These are phyloP conservation scores for Aphanocladium album DNA, from an alignment of 2,329 filamentous ascomycete species.

Conservation along the genomic window DNA sequence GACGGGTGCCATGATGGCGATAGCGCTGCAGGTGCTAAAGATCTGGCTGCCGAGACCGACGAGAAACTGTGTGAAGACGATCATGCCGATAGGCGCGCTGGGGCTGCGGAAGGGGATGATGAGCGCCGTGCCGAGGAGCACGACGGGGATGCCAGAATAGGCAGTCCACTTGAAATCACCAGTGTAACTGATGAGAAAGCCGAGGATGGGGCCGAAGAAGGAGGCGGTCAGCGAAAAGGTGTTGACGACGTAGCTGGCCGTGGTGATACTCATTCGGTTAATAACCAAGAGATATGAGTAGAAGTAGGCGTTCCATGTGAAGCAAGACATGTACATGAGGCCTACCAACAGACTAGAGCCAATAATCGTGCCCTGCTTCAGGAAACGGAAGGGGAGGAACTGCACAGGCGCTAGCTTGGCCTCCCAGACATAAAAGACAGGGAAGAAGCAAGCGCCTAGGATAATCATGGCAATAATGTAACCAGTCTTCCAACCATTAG, in stretches of 20 bases:
- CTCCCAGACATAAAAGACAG: slow-evolving; percentile 52
- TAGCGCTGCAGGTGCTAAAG: slow-evolving; percentile 40
- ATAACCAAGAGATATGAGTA: slow-evolving; percentile 47
- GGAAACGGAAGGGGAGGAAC: slow-evolving; percentile 50
- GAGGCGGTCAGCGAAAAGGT: slow-evolving; percentile 40
- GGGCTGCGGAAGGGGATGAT: slow-evolving; percentile 39
- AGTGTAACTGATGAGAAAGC: slow-evolving; percentile 39
- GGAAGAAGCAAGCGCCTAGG: slow-evolving; percentile 44
- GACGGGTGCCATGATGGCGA: slow-evolving; percentile 53
- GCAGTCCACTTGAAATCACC: slow-evolving; percentile 43
- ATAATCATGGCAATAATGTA: slow-evolving; percentile 45
- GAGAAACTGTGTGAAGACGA: slow-evolving; percentile 54
- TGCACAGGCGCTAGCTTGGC: slow-evolving; percentile 49
- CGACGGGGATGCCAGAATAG: slow-evolving; percentile 34
- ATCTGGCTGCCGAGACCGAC: slow-evolving; percentile 41
- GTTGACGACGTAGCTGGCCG: slow-evolving; percentile 39
- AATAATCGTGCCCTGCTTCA: slow-evolving; percentile 44
- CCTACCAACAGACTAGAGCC: slow-evolving; percentile 37
- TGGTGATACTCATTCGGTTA: slow-evolving; percentile 31
- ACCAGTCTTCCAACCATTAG: slow-evolving; percentile 36
- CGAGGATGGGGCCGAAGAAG: slow-evolving; percentile 43
- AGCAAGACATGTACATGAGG: slow-evolving; percentile 36
- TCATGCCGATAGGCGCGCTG: slow-evolving; percentile 34
- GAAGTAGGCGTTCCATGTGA: slow-evolving; percentile 45
- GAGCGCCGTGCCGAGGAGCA: slow-evolving; percentile 38